Conservation (phyloP, 2,329 filamentous ascomycete species). For the Aspergillus sp. region DNA sequence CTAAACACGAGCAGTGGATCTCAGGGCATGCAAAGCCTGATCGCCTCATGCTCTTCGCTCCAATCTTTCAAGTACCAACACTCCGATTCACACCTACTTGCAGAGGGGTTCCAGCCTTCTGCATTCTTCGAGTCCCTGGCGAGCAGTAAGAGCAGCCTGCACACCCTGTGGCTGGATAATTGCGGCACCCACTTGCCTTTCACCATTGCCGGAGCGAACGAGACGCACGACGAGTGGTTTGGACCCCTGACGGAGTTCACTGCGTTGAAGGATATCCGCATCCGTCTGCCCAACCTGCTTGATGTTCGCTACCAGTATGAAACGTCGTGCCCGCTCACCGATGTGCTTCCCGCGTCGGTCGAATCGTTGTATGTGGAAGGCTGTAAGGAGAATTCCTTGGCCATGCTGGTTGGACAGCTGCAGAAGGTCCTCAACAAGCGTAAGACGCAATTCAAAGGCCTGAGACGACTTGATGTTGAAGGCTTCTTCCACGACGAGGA, state of each 20-base stretch:
- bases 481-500: slow-evolving; percentile 31
- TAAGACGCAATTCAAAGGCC: slow-evolving; percentile 17
- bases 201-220: slow-evolving; percentile 30
- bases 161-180: slow-evolving; percentile 33
- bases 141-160: slow-evolving; percentile 25
- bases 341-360: slow-evolving; percentile 27
- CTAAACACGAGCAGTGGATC: slow-evolving; percentile 29
- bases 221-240: slow-evolving; percentile 35
- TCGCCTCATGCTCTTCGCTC: slow-evolving; percentile 26
- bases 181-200: slow-evolving; percentile 31
- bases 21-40: slow-evolving; percentile 26
- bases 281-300: slow-evolving; percentile 34
- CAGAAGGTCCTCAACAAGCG: slow-evolving; percentile 23
- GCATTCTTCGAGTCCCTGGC: slow-evolving; percentile 29
- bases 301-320: slow-evolving; percentile 31
- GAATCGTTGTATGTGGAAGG: slow-evolving; percentile 31
- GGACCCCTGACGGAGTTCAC: slow-evolving; percentile 31
- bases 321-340: slow-evolving; percentile 24
- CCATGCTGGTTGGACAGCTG: slow-evolving; percentile 29
- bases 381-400: slow-evolving; percentile 29
- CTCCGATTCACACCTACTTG: slow-evolving; percentile 29
- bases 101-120: slow-evolving; percentile 29
- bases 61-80: slow-evolving; percentile 36
- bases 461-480: slow-evolving; percentile 28
- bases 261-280: slow-evolving; percentile 30